phyloP scores from a whole-genome alignment of 2,329 filamentous ascomycete genomes.

The Alternaria burnsii region DNA sequence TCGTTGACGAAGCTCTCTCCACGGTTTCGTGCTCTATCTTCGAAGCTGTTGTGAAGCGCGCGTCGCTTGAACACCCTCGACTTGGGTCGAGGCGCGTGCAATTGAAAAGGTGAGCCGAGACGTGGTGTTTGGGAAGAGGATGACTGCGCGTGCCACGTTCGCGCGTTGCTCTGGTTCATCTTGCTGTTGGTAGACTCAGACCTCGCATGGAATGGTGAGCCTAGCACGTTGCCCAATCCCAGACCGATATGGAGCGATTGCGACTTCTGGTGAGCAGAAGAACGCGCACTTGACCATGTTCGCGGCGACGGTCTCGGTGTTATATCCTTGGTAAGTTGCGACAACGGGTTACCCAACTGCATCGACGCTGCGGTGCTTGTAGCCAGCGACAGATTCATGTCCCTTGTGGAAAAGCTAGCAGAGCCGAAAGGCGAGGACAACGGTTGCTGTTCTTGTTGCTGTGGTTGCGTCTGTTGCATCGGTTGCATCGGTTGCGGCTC shows the following conservation, averaged over 20 bases:
- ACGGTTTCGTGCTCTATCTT: constrained; percentile 54
- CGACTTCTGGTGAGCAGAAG: constrained; percentile 62
- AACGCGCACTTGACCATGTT: constrained; percentile 55
- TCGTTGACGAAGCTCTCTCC: constrained; percentile 55
- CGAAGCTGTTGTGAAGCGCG: constrained; percentile 63
- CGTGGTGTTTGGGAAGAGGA: constrained; percentile 36
- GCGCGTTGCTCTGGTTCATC: constrained; percentile 39
- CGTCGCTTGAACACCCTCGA: constrained; percentile 66
- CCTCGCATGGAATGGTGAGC: constrained; percentile 55
- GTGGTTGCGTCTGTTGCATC: constrained; percentile 35
- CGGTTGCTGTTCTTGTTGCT: constrained; percentile 39
- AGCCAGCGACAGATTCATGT: constrained; percentile 61
- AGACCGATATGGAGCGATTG: constrained; percentile 59
- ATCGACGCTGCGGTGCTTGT: constrained; percentile 62
- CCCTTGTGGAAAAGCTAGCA: constrained; percentile 56
- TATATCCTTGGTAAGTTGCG: constrained; percentile 53
- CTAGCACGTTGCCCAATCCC: constrained; percentile 52
- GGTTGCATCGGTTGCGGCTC: constrained; percentile 37
- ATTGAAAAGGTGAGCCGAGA: constrained; percentile 63
- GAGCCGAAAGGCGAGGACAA: constrained; percentile 50
- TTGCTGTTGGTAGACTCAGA: constrained; percentile 37
- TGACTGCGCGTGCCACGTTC: constrained; percentile 46
- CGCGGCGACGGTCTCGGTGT: constrained; percentile 48
- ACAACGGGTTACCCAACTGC: constrained; percentile 59
- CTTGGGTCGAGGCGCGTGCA: constrained; percentile 61